Evolutionary conservation across 352 stramenopile species (phyloP).

Genomic region (Pythium angustatum): DNA sequence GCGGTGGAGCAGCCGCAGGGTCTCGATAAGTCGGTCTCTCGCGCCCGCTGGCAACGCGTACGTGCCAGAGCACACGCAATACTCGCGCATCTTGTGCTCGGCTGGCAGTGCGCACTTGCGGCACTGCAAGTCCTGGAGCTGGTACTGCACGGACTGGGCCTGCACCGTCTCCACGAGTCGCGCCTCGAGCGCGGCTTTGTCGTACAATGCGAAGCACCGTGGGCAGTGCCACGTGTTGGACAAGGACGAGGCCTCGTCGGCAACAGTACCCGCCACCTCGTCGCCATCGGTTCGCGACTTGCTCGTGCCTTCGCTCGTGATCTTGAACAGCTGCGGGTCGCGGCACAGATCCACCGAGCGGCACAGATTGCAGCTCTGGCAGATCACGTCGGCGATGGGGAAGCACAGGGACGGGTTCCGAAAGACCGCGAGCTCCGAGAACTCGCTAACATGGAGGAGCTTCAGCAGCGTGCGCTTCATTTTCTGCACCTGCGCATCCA

Average conservation of each 20-base stretch:
- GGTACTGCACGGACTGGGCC: conserved; percentile 87
- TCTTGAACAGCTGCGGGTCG: conserved; percentile 89
- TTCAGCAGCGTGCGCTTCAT: conserved; percentile 92
- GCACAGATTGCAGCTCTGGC: conserved; percentile 94
- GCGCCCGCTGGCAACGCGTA: conserved; percentile 44
- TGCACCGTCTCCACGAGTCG: conserved; percentile 91
- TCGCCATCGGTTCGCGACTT: conserved; percentile 28
- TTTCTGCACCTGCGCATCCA: conserved; percentile 89
- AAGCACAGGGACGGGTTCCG: conserved; percentile 94
- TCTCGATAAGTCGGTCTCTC: conserved; percentile 49
- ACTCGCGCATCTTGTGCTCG: conserved; percentile 75
- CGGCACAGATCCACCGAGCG: conserved; percentile 97
- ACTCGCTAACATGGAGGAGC: conserved; percentile 74
- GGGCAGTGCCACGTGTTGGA: conserved; percentile 86
- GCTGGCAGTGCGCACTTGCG: conserved; percentile 73
- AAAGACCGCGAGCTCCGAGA: conserved; percentile 86
- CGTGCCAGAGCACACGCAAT: conserved; percentile 80
- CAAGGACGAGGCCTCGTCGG: conserved; percentile 20
- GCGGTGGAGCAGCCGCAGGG: conserved; percentile 59
- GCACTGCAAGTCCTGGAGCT: conserved; percentile 91
- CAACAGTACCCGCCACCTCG: conserved; percentile 31
- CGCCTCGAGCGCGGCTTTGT: conserved; percentile 89
- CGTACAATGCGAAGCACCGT: conserved; percentile 91
- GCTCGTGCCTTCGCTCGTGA: conserved; percentile 43
- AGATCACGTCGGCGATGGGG: conserved; percentile 97